Evolutionary conservation across 176 grass and related monocot genomes (phyloP).

Genomic region (Carex cristatella): DNA sequence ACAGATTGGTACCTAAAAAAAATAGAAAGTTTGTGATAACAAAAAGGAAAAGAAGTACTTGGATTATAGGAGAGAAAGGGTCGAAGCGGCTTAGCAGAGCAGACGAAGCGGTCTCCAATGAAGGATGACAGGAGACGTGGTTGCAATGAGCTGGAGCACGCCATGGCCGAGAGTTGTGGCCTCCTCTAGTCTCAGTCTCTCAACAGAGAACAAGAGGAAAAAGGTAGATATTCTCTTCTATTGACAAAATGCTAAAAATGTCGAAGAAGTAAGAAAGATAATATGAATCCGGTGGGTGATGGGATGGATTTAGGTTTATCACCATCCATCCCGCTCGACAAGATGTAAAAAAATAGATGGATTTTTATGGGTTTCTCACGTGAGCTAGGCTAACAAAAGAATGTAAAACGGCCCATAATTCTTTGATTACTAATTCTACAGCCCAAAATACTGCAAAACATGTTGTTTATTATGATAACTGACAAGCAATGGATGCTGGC

Average conservation of each 20-base stretch:
- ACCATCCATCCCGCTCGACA: neutral
- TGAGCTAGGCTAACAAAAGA: neutral
- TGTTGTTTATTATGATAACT: neutral
- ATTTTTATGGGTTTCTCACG: neutral
- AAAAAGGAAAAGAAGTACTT: neutral
- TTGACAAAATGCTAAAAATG: neutral
- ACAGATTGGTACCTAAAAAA: neutral
- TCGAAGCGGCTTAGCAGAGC: conserved; percentile 35
- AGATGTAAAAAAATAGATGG: neutral
- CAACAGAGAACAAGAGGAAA: neutral
- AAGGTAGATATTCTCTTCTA: neutral
- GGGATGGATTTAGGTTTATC: neutral
- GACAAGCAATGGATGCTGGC: no score
- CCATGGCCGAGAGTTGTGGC: conserved; percentile 36
- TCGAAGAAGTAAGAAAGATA: neutral
- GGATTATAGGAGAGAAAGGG: neutral
- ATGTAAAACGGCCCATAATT: neutral
- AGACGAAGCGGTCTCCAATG: conserved; percentile 50
- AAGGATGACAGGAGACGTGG: conserved; percentile 66
- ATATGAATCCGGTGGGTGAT: neutral
- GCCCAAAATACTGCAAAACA: neutral
- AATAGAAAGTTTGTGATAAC: neutral
- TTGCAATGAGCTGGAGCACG: conserved; percentile 37
- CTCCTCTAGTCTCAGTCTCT: neutral
- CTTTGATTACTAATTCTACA: neutral